Conservation (phyloP, 495 filamentous ascomycete species). For the Baudoinia panamericana region DNA sequence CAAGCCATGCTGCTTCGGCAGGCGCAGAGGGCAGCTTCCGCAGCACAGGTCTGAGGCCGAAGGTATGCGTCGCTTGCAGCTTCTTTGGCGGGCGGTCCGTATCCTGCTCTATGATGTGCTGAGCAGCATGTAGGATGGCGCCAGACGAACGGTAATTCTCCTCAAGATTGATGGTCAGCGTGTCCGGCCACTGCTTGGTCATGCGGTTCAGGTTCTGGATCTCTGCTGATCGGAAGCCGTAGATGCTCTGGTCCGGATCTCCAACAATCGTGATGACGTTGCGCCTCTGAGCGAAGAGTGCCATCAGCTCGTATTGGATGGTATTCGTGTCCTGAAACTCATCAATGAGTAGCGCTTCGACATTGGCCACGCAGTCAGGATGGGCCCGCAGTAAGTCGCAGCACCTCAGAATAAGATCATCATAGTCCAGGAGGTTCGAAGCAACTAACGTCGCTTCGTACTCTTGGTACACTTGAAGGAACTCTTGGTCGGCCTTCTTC, state of each 20-base stretch:
- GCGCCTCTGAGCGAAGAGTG: constrained; percentile 59
- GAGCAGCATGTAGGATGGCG: constrained; percentile 68
- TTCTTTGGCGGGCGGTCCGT: constrained; percentile 60
- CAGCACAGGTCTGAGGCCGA: constrained; percentile 72
- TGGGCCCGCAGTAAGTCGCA: constrained; percentile 63
- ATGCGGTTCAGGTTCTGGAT: constrained; percentile 77
- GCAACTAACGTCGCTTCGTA: constrained; percentile 63
- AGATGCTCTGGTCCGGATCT: constrained; percentile 97
- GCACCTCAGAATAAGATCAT: constrained; percentile 80
- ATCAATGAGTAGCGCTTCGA: constrained; percentile 87
- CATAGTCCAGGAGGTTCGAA: constrained; percentile 86
- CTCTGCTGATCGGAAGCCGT: constrained; percentile 94
- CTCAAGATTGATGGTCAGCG: constrained; percentile 59
- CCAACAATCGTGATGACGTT: constrained; percentile 84
- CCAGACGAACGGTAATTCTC: constrained; percentile 92
- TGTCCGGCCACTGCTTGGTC: constrained; percentile 60
- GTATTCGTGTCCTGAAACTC: constrained; percentile 98
- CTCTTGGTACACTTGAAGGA: constrained; percentile 59
- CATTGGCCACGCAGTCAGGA: constrained; percentile 78
- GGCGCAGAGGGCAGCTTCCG: constrained; percentile 59
- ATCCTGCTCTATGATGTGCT: constrained; percentile 89
- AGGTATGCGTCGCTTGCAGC: constrained; percentile 66
- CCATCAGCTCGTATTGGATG: constrained; percentile 93
- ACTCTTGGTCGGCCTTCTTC: constrained; percentile 52
- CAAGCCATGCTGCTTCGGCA: constrained; percentile 77